Evolutionary conservation across 2,329 filamentous ascomycete species (phyloP), one percentile per base, ranked within the genome.

Genomic region (Arthrobotrys sinensis): DNA sequence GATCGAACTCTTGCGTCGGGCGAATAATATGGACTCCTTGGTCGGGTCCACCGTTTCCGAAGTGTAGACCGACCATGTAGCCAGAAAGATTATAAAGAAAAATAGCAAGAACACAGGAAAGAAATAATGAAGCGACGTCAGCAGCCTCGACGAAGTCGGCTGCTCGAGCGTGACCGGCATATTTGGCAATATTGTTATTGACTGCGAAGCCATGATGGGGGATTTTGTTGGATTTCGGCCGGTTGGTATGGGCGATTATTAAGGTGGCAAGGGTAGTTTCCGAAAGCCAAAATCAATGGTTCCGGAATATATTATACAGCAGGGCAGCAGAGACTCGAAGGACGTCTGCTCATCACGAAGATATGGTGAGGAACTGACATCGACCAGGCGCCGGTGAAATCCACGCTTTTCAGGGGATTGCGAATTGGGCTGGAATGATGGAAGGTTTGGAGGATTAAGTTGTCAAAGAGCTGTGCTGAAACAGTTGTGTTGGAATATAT

Each of bases 91-190:
- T 60, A 91, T 84, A 83, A 92, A 93, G 82, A 92, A 87, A 81
- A 89, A 80, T 67, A 92, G 86, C 76, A 92, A 85, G 72, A 91
- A 83, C 81, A 91, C 88, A 11, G 91, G 90, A 80, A 90, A 92
- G 80, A 87, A 85, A 83, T 87, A 88, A 82, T 89, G 88, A 73
- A 89, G 82, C 81, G 85, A 85, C 64, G 83, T 83, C 79, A 88
- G 82, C 78, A 87, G 83, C 60, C 82, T 82, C 63, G 85, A 84
- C 78, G 86, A 85, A 69, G 85, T 83, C 46, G 84, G 82, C 32
- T 69, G 55, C 46, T 79, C 75, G 81, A 85, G 83, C 50, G 84
- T 80, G 81, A 81, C 82, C 82, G 85, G 83, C 80, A 80, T 82
- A 12, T 45, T 63, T 14, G 53, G 55, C 11, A 60, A 8, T 28